These are phyloP conservation scores for Daedalea quercina DNA, from an alignment of 768 basidiomycete genomes.

Conservation along the genomic window DNA sequence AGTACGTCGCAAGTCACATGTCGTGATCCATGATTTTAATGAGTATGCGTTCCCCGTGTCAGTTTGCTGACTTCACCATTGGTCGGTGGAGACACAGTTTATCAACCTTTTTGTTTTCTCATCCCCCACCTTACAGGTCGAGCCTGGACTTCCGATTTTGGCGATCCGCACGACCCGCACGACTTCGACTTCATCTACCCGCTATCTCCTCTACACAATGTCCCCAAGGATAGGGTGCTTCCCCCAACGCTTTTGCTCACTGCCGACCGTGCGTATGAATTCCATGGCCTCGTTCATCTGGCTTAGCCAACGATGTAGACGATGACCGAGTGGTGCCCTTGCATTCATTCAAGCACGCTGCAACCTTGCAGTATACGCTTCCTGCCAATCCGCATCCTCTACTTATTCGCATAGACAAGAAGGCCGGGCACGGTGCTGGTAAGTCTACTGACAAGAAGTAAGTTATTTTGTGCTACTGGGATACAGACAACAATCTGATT, in stretches of 20 bases:
- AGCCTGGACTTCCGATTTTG: conserved; percentile 78
- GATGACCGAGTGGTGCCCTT: conserved; percentile 85
- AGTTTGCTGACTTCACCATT: conserved; percentile 76
- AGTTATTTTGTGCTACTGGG: conserved; percentile 4
- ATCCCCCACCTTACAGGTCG: conserved; percentile 36
- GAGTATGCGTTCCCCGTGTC: not conserved
- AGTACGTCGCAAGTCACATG: conserved; percentile 29
- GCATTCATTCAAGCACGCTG: conserved; percentile 80
- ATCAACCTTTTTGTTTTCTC: not conserved
- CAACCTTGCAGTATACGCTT: conserved; percentile 62
- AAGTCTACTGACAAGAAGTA: conserved; percentile 69
- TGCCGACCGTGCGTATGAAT: conserved; percentile 62
- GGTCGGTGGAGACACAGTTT: conserved; percentile 31
- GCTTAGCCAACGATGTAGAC: conserved; percentile 33
- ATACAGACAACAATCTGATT: not conserved
- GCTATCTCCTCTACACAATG: conserved; percentile 76
- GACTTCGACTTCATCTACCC: conserved; percentile 84
- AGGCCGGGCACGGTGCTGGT: conserved; percentile 76
- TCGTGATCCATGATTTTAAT: not conserved
- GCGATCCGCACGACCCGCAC: conserved; percentile 62
- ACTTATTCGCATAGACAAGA: conserved; percentile 71
- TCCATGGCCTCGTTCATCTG: not conserved
- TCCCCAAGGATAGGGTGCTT: conserved; percentile 50
- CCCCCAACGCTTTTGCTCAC: conserved; percentile 75
- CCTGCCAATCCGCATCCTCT: conserved; percentile 68